Base-by-base conservation (phyloP, 192 early-diverging fungal species). In the Podila epigama region DNA sequence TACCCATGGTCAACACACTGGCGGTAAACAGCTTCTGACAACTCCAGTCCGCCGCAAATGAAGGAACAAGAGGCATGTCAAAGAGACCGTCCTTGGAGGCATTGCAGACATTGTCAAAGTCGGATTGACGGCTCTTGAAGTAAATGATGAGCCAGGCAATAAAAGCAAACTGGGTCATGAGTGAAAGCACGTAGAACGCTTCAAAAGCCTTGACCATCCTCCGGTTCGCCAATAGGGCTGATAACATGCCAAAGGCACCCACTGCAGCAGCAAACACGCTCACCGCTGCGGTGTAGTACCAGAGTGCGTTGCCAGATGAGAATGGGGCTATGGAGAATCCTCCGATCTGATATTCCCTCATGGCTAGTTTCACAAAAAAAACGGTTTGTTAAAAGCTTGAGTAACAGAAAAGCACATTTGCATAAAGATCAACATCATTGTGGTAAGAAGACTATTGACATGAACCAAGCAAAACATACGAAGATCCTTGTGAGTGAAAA, bases 261-360 rank as follows among this genome's bases (percentile, higher is more conserved):
- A 77, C 73, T 1, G 56, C 73, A 11, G 73, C 73, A 8, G 73
- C 73, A 22, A 77, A 52, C 27, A 77, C 60, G 27, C 66, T 68
- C 25, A 77, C 73, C n/a, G 66, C 73, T 18, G 66, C 73, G 5
- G 60, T 3, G 59, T 52, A 77, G 52, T 77, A 77, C 73, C 73
- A 77, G 1, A 77, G 42, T 5, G 61, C 27, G 11, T 63, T 54
- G 6, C 65, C 66, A 15, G 73, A 77, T 33, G 59, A 18, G 10
- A 77, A 61, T 8, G 73, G 66, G n/a, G 66, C 22, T 1, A 68
- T 0, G 8, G 50, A 12, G 8, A 51, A 4, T 11, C 57, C 71
- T 75, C 7, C 61, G 44, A 75, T 31, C 3, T 27, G 27, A 25
- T 60, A 54, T 1, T 27, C 31, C n/a, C 63, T 50, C 31, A 55